Percentiles rank a stretch among this genome's conserved stretches.
These are phyloP conservation scores for Cryptosporidium bovis DNA, from an alignment of 169 alveolate species.

Conservation along the genomic window DNA sequence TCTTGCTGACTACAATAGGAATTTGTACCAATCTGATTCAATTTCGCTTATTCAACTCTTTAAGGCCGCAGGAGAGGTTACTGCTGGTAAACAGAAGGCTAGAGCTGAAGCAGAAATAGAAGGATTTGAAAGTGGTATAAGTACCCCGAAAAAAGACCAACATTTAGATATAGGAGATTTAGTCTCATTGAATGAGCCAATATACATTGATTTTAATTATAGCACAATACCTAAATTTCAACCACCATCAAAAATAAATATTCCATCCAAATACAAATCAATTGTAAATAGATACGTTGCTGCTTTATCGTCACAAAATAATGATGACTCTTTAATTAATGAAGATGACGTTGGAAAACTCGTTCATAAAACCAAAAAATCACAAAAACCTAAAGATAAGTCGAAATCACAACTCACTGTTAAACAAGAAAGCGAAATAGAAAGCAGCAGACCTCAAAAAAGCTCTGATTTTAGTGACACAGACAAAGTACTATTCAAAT, in stretches of 20 bases:
- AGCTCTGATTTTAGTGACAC: too few species aligned
- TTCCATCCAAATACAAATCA: conserved; percentile 53
- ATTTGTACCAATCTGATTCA: conserved; percentile 29
- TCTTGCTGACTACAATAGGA: conserved; percentile 17
- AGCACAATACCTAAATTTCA: neutral
- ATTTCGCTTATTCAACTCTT: conserved; percentile 42
- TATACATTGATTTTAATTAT: conserved; percentile 21
- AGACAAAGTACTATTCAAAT: neutral
- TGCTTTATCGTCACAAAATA: conserved; percentile 44
- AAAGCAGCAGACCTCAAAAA: too few species aligned
- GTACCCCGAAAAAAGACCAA: neutral
- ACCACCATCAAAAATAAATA: conserved; percentile 26
- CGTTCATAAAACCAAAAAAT: neutral
- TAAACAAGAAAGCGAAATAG: conserved; percentile 7
- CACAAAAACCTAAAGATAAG: neutral
- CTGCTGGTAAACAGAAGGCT: neutral
- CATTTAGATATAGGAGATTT: neutral
- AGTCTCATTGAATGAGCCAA: conserved; percentile 52
- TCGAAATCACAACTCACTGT: neutral
- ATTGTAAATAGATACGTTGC: conserved; percentile 57
- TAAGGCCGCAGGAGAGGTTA: too few species aligned
- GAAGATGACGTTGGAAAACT: conserved; percentile 28
- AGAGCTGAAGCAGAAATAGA: too few species aligned
- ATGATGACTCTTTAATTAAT: conserved; percentile 5
- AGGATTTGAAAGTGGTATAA: too few species aligned